Percentiles rank a stretch among this genome's conserved stretches.
Evolutionary conservation across 768 basidiomycete genomes (phyloP).

Genomic region (Boletus fagicola): DNA sequence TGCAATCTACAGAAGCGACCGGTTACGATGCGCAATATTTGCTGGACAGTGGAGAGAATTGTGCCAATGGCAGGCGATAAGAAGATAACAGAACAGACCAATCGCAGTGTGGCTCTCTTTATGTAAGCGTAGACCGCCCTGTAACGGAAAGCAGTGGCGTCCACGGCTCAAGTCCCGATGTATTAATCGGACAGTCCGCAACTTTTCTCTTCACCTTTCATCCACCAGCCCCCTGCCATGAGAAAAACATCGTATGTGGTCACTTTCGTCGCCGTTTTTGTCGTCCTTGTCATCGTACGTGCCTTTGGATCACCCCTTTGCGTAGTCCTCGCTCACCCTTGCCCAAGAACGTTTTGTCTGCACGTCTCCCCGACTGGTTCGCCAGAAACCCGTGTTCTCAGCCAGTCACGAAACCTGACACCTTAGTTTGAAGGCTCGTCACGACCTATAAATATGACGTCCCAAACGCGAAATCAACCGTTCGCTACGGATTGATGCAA

Average conservation of each 20-base stretch:
- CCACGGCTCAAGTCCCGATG: too few relatives aligned
- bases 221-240: slow-evolving; percentile 38
- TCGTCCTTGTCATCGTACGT: slow-evolving; percentile 54
- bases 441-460: slow-evolving; percentile 38
- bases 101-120: neutral
- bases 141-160: neutral
- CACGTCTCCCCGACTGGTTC: slow-evolving; percentile 64
- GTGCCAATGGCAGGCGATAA: slow-evolving; percentile 27
- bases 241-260: slow-evolving; percentile 68
- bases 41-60: slow-evolving; percentile 18
- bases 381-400: slow-evolving; percentile 26
- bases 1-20: neutral
- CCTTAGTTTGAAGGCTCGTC: slow-evolving; percentile 40
- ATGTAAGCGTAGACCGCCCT: neutral
- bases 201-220: neutral
- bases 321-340: neutral
- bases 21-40: neutral
- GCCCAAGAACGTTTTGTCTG: slow-evolving; percentile 55
- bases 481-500: slow-evolving; percentile 57
- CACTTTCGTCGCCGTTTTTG: slow-evolving; percentile 55
- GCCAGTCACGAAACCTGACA: slow-evolving; percentile 21
- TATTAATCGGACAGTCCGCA: neutral
- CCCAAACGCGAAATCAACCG: slow-evolving; percentile 45
- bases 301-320: neutral
- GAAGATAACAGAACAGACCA: neutral